These are phyloP conservation scores for Emergomyces africanus DNA, from an alignment of 2,329 filamentous ascomycete genomes.

Conservation along the genomic window DNA sequence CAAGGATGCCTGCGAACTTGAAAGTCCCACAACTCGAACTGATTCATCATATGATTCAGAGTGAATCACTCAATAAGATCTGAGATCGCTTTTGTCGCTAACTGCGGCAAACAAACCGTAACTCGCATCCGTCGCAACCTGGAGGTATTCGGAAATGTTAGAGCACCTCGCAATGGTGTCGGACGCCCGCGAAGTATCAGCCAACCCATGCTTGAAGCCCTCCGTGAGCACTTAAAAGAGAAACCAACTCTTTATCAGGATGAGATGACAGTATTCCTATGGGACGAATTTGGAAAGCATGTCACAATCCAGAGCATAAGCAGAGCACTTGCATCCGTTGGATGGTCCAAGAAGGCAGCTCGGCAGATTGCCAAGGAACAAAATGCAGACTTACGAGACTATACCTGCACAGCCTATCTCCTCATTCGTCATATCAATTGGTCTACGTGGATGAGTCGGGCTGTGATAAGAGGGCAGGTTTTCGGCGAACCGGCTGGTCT, in stretches of 20 bases:
- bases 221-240: constrained; percentile 15
- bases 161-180: constrained; percentile 10
- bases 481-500: too few relatives aligned
- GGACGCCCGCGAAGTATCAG: too few relatives aligned
- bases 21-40: constrained; percentile 8
- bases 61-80: constrained; percentile 11
- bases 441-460: neutral
- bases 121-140: constrained; percentile 8
- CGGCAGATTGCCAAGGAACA: constrained; percentile 21
- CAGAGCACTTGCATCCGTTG: constrained; percentile 12
- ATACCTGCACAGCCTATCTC: constrained; percentile 23
- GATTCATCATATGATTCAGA: constrained; percentile 12
- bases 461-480: neutral
- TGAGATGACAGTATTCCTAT: constrained; percentile 15
- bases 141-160: constrained; percentile 8
- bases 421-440: constrained; percentile 20
- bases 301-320: constrained; percentile 13
- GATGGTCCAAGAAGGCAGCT: constrained; percentile 20
- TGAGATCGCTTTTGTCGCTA: constrained; percentile 10
- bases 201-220: neutral
- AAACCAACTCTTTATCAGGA: constrained; percentile 11
- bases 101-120: constrained; percentile 10
- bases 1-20: neutral
- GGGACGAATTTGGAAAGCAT: constrained; percentile 12
- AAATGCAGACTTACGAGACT: constrained; percentile 23